Percentiles rank a stretch among this genome's conserved stretches.
These are phyloP conservation scores for Phytopythium helicoides DNA, from an alignment of 352 stramenopile genomes.

Conservation along the genomic window DNA sequence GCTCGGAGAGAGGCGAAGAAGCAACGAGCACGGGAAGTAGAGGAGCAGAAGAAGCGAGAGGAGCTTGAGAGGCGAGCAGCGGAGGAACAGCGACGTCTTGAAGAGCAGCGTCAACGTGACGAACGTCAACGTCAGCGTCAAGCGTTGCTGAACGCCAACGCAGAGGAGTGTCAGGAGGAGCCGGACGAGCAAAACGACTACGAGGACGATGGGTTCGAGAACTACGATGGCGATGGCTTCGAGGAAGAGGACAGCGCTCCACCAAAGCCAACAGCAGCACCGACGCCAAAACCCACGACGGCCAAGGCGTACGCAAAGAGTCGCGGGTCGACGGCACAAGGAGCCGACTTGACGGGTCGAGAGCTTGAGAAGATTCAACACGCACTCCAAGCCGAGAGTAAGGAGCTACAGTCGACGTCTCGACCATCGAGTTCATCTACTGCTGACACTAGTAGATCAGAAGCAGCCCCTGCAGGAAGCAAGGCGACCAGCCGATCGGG, in stretches of 20 bases:
- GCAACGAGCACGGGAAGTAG: constrained; percentile 46
- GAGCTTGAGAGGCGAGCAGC: constrained; percentile 44
- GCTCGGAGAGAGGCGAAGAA: constrained; percentile 46
- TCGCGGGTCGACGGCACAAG: constrained; percentile 6
- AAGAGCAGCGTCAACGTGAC: constrained; percentile 48
- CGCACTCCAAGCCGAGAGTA: constrained; percentile 60
- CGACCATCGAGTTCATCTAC: constrained; percentile 16
- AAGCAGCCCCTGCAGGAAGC: constrained; percentile 3
- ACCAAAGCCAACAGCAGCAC: constrained; percentile 17
- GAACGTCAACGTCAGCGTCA: constrained; percentile 46
- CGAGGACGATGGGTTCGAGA: constrained; percentile 65
- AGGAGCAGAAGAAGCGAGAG: constrained; percentile 48
- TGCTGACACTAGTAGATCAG: constrained; percentile 3
- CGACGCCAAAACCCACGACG: constrained; percentile 6
- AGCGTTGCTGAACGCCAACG: constrained; percentile 63
- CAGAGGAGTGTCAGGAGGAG: constrained; percentile 69
- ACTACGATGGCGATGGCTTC: constrained; percentile 57
- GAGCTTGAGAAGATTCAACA: constrained; percentile 65
- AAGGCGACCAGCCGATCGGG: constrained; percentile 8
- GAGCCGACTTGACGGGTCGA: background rate
- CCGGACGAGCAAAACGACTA: constrained; percentile 42
- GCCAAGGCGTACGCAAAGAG: constrained; percentile 19
- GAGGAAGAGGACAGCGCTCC: constrained; percentile 33
- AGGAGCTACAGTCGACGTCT: constrained; percentile 32
- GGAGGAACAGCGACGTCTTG: constrained; percentile 37